These are phyloP conservation scores for Calcarisporium arbuscula DNA, from an alignment of 2,329 filamentous ascomycete species.

Conservation along the genomic window DNA sequence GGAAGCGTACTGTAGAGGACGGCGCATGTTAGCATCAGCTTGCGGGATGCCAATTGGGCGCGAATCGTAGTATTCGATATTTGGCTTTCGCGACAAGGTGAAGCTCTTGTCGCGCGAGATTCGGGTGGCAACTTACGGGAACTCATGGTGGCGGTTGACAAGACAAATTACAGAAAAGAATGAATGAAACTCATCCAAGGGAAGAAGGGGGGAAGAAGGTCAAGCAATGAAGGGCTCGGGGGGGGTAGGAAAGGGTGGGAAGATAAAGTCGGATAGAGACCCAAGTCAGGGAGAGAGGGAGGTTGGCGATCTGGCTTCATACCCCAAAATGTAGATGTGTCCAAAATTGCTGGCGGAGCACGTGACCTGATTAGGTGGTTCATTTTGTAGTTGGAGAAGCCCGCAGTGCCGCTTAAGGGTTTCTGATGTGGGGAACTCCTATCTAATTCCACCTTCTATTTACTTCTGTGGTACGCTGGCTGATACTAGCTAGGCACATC, in stretches of 20 bases:
- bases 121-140: slow-evolving; percentile 39
- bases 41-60: slow-evolving; percentile 20
- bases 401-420: too few relatives aligned
- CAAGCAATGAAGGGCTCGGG: slow-evolving; percentile 32
- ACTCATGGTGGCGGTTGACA: slow-evolving; percentile 43
- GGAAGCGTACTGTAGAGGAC: slow-evolving; percentile 74
- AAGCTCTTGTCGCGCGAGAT: slow-evolving; percentile 9
- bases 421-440: too few relatives aligned
- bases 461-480: too few relatives aligned
- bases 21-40: slow-evolving; percentile 19
- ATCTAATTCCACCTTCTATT: too few relatives aligned
- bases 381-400: too few relatives aligned
- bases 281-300: slow-evolving; percentile 30
- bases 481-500: too few relatives aligned
- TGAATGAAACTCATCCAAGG: slow-evolving; percentile 35
- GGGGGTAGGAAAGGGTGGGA: slow-evolving; percentile 21
- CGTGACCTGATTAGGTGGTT: slow-evolving; percentile 26
- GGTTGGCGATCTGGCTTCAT: slow-evolving; percentile 40
- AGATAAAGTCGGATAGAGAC: too few relatives aligned
- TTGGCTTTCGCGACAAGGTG: slow-evolving; percentile 3
- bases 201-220: slow-evolving; percentile 25
- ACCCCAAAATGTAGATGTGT: slow-evolving; percentile 37
- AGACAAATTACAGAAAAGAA: slow-evolving; percentile 30
- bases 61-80: slow-evolving; percentile 6
- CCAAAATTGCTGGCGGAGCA: slow-evolving; percentile 28